Conservation (phyloP, 257 asterid species). For the Petrea volubilis region DNA sequence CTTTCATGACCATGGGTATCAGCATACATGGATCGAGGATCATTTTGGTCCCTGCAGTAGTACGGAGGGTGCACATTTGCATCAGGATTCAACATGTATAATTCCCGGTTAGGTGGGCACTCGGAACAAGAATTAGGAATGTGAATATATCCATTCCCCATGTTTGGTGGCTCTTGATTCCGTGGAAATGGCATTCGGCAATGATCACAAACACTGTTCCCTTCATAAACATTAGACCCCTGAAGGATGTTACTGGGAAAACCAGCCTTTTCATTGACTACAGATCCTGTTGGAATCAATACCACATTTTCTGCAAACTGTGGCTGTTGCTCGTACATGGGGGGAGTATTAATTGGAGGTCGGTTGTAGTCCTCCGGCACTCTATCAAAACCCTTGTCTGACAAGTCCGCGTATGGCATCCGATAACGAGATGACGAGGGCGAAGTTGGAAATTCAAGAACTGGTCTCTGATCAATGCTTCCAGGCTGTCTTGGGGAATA, state of each 20-base stretch:
- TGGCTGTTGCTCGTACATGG: constrained; percentile 61
- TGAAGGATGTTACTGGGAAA: constrained; percentile 76
- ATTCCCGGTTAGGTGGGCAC: constrained; percentile 73
- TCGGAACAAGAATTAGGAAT: constrained; percentile 62
- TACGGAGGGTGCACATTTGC: constrained; percentile 56
- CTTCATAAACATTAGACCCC: constrained; percentile 56
- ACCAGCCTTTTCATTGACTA: constrained; percentile 52
- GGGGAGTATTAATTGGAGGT: constrained; percentile 44
- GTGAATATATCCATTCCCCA: constrained; percentile 70
- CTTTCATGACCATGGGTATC: constrained; percentile 66
- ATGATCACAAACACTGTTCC: constrained; percentile 65
- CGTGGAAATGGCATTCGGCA: constrained; percentile 64
- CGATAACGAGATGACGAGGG: constrained; percentile 77
- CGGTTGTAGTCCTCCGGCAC: constrained; percentile 64
- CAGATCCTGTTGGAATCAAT: constrained; percentile 54
- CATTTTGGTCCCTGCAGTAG: constrained; percentile 62
- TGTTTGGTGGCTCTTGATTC: constrained; percentile 59
- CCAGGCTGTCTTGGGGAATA: constrained; percentile 86
- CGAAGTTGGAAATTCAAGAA: constrained; percentile 74
- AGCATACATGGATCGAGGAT: constrained; percentile 54
- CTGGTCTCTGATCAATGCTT: constrained; percentile 62
- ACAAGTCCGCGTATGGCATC: constrained; percentile 58
- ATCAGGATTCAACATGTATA: constrained; percentile 52
- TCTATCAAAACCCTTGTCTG: constrained; percentile 57
- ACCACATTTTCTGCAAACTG: constrained; percentile 60